Base-by-base conservation (phyloP, 768 basidiomycete genomes). In the Galerina sulciceps region DNA sequence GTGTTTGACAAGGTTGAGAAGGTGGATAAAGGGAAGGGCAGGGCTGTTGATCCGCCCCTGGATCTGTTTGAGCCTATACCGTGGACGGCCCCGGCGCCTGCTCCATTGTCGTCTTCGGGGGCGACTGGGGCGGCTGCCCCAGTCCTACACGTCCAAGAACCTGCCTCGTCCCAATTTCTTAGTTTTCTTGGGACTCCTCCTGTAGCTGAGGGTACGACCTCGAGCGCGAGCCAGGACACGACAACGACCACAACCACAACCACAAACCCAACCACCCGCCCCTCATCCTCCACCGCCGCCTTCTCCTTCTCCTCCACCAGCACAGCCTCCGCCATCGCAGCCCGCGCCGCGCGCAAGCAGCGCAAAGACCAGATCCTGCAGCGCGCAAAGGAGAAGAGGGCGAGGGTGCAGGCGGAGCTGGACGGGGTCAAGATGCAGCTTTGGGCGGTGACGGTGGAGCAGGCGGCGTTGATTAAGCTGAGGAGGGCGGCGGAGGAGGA, bases 381-480 rank as follows among this genome's bases (percentile, higher is more conserved):
- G 43, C 79, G 80, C 13, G 89, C 88, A 13, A 76, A 73, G 53
- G 82, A 83, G 64, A 78, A 82, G 65, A 81, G 83, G 58, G 71
- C 73, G 54, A 76, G 83, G 63, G 63, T 93, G 37, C 73, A 74
- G 55, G 73, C 72, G 10, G 86, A 88, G 72, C 72, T 92, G 44
- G 80, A 86, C 48, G 76, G 74, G 53, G 82, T 86, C 20, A 88
- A 87, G 66, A 77, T 83, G 26, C 85, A 88, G 65, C 71, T 91
- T 56, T 91, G 91, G 91, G 89, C 90, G 73, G 80, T 81, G 50
- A 86, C 84, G 40, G 79, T 90, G 50, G 89, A 90, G 71, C 82
- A 86, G 65, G 88, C 85, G n/a, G 85, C 81, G 51, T 72, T 90
- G 58, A 68, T 77, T 37, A 78, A 84, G 60, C 67, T 88, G 43